A percentile compares a stretch with the other conserved stretches of the same genome.
These are phyloP conservation scores for Amanita thiersii DNA, from an alignment of 768 basidiomycete species.

Conservation along the genomic window DNA sequence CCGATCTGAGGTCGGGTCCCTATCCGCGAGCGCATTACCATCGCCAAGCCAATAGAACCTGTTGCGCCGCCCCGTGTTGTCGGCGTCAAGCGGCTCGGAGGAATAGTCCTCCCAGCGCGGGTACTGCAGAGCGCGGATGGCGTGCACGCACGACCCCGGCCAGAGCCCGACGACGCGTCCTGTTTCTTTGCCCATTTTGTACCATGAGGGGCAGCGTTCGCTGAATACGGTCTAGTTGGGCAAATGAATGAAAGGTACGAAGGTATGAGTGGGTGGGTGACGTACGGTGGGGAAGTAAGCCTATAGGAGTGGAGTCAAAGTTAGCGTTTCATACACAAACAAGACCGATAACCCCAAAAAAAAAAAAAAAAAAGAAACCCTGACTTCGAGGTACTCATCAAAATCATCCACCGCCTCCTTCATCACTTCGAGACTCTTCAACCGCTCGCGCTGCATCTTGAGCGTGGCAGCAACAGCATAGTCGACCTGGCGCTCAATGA, in stretches of 20 bases:
- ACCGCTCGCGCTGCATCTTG: constrained; percentile 55
- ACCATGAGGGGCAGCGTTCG: too few relatives aligned
- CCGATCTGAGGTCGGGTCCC: constrained; percentile 20
- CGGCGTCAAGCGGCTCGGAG: constrained; percentile 36
- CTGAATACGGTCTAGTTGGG: too few relatives aligned
- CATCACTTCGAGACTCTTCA: constrained; percentile 57
- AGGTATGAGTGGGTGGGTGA: too few relatives aligned
- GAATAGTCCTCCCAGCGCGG: constrained; percentile 63
- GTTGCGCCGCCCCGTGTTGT: too few relatives aligned
- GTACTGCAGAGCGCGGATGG: constrained; percentile 34
- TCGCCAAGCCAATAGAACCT: constrained; percentile 54
- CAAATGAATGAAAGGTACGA: too few relatives aligned
- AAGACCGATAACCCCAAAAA: constrained; percentile 33
- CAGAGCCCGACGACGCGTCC: constrained; percentile 51
- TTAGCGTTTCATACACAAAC: too few relatives aligned
- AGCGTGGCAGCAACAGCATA: constrained; percentile 45
- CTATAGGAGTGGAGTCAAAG: too few relatives aligned
- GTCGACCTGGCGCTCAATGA: constrained; percentile 49
- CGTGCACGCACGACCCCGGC: constrained; percentile 53
- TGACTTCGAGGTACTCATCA: constrained; percentile 50
- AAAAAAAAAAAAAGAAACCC: too few relatives aligned
- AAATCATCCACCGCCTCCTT: constrained; percentile 53
- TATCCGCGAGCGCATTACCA: constrained; percentile 49
- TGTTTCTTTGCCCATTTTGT: constrained; percentile 51
- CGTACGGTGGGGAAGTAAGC: too few relatives aligned